Percentiles rank a stretch among this genome's conserved stretches.
These are phyloP conservation scores for Plantago major DNA, from an alignment of 257 asterid genomes.

Conservation along the genomic window DNA sequence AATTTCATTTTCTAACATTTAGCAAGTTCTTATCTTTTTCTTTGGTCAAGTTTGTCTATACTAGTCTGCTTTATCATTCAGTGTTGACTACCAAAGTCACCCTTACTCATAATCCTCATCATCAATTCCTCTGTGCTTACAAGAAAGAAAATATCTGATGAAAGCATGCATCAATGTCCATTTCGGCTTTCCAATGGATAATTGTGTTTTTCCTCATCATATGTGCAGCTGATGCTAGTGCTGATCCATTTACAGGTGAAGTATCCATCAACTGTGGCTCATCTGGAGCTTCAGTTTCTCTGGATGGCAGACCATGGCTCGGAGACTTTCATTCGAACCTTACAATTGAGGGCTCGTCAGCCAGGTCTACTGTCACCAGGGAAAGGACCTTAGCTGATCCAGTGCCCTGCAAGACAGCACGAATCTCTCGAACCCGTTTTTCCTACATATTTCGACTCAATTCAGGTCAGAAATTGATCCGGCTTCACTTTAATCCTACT, in stretches of 20 bases:
- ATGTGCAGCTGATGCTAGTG: neutral
- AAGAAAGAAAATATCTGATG: neutral
- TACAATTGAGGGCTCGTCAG: neutral
- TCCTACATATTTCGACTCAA: constrained; percentile 4
- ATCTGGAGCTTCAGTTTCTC: neutral
- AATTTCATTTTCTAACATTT: no score
- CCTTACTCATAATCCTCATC: neutral
- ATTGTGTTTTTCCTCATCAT: neutral
- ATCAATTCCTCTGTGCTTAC: neutral
- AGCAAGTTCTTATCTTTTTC: no score
- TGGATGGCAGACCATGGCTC: neutral
- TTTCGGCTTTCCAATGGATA: neutral
- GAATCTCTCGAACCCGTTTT: constrained; percentile 11
- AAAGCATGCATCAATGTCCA: neutral
- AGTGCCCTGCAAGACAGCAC: neutral
- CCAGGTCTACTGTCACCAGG: neutral
- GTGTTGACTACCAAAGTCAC: neutral
- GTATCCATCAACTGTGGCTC: constrained; percentile 3
- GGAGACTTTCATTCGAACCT: neutral
- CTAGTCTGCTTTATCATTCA: no score
- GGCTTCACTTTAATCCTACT: constrained; percentile 18
- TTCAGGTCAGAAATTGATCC: constrained; percentile 16
- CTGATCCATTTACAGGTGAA: neutral
- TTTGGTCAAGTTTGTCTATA: no score
- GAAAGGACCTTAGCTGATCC: neutral